Percentiles rank a stretch among this genome's conserved stretches.
These are phyloP conservation scores for Staphylotrichum longicolle DNA, from an alignment of 495 filamentous ascomycete genomes.

Conservation along the genomic window DNA sequence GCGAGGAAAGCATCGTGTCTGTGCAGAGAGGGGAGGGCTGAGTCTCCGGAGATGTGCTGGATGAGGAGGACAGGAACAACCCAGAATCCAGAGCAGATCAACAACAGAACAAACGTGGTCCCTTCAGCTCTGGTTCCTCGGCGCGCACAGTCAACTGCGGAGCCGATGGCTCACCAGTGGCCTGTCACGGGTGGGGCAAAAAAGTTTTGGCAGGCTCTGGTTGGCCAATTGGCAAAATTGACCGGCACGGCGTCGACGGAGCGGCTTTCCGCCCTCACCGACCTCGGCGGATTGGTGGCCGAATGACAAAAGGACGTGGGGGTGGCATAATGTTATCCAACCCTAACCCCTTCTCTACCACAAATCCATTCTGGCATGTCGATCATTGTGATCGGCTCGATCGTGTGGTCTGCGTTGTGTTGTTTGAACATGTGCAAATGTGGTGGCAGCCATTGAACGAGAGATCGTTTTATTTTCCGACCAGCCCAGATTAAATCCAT, in stretches of 20 bases:
- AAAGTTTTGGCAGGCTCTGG: slow-evolving; percentile 19
- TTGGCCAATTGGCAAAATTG: slow-evolving; percentile 18
- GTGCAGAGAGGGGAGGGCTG: slow-evolving; percentile 6
- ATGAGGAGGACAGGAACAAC: neutral
- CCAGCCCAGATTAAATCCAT: no score
- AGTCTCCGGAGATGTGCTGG: neutral
- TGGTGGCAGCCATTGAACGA: no score
- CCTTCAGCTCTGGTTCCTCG: slow-evolving; percentile 1
- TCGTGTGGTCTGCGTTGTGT: no score
- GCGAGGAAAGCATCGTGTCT: slow-evolving; percentile 35
- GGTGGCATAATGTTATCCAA: neutral
- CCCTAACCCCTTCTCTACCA: neutral
- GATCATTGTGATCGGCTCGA: neutral
- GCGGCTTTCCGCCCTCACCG: slow-evolving; percentile 11
- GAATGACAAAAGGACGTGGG: neutral
- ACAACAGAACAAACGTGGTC: neutral
- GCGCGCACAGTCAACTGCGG: slow-evolving; percentile 6
- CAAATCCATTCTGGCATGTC: neutral
- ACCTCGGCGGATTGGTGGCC: slow-evolving; percentile 18
- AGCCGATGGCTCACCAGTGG: neutral
- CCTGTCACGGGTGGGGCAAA: slow-evolving; percentile 11
- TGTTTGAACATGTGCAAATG: no score
- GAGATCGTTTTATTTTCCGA: no score
- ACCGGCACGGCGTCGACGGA: slow-evolving; percentile 12
- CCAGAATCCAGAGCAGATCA: slow-evolving; percentile 1